phyloP scores from a whole-genome alignment of 306 rosid genomes.

The Boehmeria nivea region DNA sequence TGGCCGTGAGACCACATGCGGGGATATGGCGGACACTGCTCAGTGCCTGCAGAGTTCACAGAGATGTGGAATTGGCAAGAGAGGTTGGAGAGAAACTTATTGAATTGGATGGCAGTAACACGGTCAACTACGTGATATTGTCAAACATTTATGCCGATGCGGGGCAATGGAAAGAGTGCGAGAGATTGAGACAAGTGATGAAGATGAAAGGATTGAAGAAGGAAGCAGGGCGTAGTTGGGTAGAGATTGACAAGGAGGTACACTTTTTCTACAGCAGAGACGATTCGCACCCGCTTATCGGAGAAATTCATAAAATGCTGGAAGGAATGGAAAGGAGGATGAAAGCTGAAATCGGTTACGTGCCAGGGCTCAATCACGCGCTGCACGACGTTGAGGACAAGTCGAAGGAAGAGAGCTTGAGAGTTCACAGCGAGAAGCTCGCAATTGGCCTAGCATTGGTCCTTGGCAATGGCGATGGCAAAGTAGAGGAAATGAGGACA shows the following conservation, averaged over 20 bases:
- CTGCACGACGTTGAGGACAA: slow-evolving; percentile 62
- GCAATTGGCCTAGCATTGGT: slow-evolving; percentile 61
- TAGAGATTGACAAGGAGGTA: slow-evolving; percentile 53
- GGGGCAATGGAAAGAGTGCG: slow-evolving; percentile 57
- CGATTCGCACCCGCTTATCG: slow-evolving; percentile 37
- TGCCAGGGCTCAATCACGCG: slow-evolving; percentile 39
- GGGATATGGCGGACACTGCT: slow-evolving; percentile 63
- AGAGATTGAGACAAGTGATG: slow-evolving; percentile 36
- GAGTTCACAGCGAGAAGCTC: slow-evolving; percentile 63
- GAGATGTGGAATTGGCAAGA: slow-evolving; percentile 42
- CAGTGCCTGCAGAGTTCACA: slow-evolving; percentile 60
- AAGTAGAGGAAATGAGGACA: slow-evolving; percentile 19
- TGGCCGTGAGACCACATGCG: slow-evolving; percentile 50
- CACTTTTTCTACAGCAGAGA: slow-evolving; percentile 56
- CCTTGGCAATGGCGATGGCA: slow-evolving; percentile 18
- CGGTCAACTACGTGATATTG: slow-evolving; percentile 56
- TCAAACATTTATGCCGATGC: slow-evolving; percentile 55
- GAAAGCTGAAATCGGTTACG: slow-evolving; percentile 44
- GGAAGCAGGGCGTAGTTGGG: slow-evolving; percentile 66
- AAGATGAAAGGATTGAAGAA: slow-evolving; percentile 52
- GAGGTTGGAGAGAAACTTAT: slow-evolving; percentile 50
- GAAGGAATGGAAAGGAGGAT: slow-evolving; percentile 50
- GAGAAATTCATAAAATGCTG: slow-evolving; percentile 41
- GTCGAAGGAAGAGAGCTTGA: slow-evolving; percentile 57
- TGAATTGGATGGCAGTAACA: slow-evolving; percentile 38